Percentiles rank a stretch among this genome's conserved stretches.
These are phyloP conservation scores for Sporisorium reilianum DNA, from an alignment of 1,284 basidiomycete species.

Conservation along the genomic window DNA sequence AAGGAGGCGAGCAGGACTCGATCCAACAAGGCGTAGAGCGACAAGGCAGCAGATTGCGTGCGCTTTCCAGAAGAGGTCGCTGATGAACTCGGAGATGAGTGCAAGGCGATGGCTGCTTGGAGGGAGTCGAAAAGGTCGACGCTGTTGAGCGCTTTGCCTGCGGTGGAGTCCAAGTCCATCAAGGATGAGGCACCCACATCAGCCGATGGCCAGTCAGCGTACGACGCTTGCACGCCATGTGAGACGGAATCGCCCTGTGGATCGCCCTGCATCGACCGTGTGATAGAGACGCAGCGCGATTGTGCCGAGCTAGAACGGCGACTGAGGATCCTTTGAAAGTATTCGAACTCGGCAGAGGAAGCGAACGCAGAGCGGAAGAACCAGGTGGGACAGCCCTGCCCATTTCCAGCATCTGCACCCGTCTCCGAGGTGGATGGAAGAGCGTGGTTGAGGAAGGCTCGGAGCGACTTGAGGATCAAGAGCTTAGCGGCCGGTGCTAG, in stretches of 20 bases:
- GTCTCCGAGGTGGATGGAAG: conserved; percentile 12
- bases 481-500: conserved; percentile 42
- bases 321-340: conserved; percentile 48
- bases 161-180: conserved; percentile 26
- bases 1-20: conserved; percentile 41
- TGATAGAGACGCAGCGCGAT: conserved; percentile 12
- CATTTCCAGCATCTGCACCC: neutral
- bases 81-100: neutral
- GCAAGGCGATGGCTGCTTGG: conserved; percentile 6
- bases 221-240: neutral
- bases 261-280: neutral
- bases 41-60: conserved; percentile 23
- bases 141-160: conserved; percentile 8
- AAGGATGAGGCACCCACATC: conserved; percentile 16
- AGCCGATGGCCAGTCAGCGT: conserved; percentile 13
- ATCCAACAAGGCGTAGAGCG: conserved; percentile 37
- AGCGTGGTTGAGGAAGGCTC: conserved; percentile 30
- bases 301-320: conserved; percentile 2
- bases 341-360: conserved; percentile 52
- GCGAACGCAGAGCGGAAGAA: conserved; percentile 59
- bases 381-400: conserved; percentile 52
- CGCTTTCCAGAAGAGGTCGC: neutral
- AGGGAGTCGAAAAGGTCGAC: conserved; percentile 26
- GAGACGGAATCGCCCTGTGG: neutral
- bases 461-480: conserved; percentile 40